phyloP scores from a whole-genome alignment of 805 yeast genomes.

The baker's yeast (Saccharomyces cerevisiae) region DNA sequence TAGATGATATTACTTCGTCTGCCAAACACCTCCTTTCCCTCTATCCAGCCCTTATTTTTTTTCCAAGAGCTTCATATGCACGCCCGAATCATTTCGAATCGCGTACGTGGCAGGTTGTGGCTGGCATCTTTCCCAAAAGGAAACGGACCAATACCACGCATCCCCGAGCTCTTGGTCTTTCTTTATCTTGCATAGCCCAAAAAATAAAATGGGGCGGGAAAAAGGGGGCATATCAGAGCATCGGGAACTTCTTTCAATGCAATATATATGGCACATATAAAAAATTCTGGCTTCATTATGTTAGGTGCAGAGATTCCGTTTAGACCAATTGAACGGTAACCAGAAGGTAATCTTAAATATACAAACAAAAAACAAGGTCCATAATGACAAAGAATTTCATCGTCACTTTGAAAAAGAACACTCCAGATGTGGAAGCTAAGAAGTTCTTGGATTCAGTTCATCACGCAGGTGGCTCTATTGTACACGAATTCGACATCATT shows the following conservation, averaged over 20 bases:
- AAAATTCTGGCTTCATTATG: background rate
- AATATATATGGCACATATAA: background rate
- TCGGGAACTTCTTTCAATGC: background rate
- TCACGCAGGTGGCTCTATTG: conserved; percentile 36
- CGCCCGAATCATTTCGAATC: background rate
- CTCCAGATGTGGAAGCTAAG: conserved; percentile 5
- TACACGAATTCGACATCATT: conserved; percentile 39
- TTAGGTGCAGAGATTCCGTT: background rate
- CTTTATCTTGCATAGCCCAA: background rate
- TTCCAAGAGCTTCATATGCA: background rate
- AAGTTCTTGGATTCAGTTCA: conserved; percentile 30
- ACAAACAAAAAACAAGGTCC: background rate
- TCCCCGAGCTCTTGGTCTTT: background rate
- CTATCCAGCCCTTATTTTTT: background rate
- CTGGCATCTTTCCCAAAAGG: background rate
- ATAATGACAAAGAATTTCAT: conserved; percentile 1
- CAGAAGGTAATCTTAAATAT: background rate
- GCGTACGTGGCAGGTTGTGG: background rate
- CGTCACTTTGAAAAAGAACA: conserved; percentile 5
- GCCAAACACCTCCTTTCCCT: background rate
- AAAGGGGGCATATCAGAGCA: background rate
- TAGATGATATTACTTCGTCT: background rate
- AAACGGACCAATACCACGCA: background rate
- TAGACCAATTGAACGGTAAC: conserved; percentile 4
- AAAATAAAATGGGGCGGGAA: background rate